Evolutionary conservation across 2,329 filamentous ascomycete species (phyloP), one percentile per base, ranked within the genome.

Genomic region (Aschersonia sp.): DNA sequence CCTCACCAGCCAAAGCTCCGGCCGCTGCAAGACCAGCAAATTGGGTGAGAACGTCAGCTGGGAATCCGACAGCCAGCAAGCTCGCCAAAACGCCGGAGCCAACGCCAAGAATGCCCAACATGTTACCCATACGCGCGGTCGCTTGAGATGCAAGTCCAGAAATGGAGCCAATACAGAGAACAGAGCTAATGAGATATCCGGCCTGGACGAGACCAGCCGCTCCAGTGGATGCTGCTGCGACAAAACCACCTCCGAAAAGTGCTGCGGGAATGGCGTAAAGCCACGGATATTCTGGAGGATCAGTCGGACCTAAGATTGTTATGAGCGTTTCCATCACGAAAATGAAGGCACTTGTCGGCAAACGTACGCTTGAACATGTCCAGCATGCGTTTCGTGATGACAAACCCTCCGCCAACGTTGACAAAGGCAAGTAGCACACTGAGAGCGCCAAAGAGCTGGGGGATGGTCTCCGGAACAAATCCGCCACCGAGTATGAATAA

Each of bases 331-430:
- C 12, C 1, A 43, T 62, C 48, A 20, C n/a, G 4, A 61, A 56
- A 30, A 5, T 48, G 2, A 30, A 1, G 20, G 12, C 6, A 38
- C 35, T 9, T 38, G 6, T 29, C 2, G 10, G 30, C 31, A 2
- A 42, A 61, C 74, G 56, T 59, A 72, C 85, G 77, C 60, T 84
- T 85, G 61, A 91, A 91, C 85, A 91, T 91, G 61, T 94, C 88
- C 43, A 95, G 71, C 89, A 95, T 95, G 52, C 89, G 77, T 67
- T 94, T 94, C 3, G 88, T 94, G 51, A 95, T 87, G 43, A 94
- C 84, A 51, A 95, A 95, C 0, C 89, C 89, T 50, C 89, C 89
- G 0, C 85, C 83, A 3, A 95, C 81, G 54, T 94, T 94, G 52
- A 94, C 85, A 59, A 92, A 94, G 0, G 88, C 88, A 28, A 95